Evolutionary conservation across 345 rosid genomes (phyloP).

Genomic region (Aethionema arabicum): DNA sequence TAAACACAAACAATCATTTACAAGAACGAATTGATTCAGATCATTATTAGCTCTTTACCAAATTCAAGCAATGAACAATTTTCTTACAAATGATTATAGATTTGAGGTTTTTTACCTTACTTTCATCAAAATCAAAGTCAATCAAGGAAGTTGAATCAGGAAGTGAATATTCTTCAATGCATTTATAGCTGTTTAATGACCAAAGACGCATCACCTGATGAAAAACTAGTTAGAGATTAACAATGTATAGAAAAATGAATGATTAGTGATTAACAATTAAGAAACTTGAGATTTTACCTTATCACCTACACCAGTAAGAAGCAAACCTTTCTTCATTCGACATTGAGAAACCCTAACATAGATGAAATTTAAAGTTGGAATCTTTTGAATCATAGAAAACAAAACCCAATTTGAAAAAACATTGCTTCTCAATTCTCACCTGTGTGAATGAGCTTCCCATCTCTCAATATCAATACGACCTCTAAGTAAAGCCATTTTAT

Average conservation of each 20-base stretch:
- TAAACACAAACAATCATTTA: constrained; percentile 1
- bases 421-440: constrained; percentile 42
- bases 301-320: constrained; percentile 94
- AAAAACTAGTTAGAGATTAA: constrained; percentile 21
- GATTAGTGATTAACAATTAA: background rate
- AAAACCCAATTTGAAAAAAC: background rate
- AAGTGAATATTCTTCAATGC: constrained; percentile 67
- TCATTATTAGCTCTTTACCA: background rate
- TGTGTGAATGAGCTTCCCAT: constrained; percentile 75
- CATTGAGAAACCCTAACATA: constrained; percentile 71
- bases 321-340: constrained; percentile 75
- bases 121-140: constrained; percentile 95
- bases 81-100: background rate
- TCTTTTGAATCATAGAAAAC: background rate
- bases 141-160: constrained; percentile 55
- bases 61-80: background rate
- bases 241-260: background rate
- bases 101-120: constrained; percentile 59
- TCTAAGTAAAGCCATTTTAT: constrained; percentile 47
- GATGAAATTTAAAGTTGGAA: constrained; percentile 15
- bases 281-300: constrained; percentile 48
- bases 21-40: no score
- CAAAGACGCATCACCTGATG: constrained; percentile 86
- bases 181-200: constrained; percentile 66
- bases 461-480: constrained; percentile 57